Base-by-base conservation (phyloP, 2,329 filamentous ascomycete genomes). In the Tolypocladium capitatum region DNA sequence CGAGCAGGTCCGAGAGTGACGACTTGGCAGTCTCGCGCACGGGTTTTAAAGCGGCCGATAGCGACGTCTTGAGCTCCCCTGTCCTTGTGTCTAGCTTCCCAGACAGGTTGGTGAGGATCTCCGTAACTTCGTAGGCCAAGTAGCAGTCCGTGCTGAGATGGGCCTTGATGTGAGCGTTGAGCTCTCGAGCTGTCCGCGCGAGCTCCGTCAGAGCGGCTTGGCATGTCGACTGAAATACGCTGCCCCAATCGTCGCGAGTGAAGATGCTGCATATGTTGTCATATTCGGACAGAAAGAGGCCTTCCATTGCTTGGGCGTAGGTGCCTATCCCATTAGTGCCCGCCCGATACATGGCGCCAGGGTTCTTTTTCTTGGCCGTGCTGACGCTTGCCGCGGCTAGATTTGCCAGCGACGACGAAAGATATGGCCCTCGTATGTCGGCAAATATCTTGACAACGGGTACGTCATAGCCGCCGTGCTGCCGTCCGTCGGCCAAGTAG, bases 81-180 rank as follows among this genome's bases (percentile, higher is more conserved):
- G 89, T 94, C 51, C 84, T 81, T 5, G 78, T 76, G 53, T 95
- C 91, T 4, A 98, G 70, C 35, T 84, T 82, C 48, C 82, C 83
- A 2, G 88, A 89, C 43, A 95, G 74, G 13, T 76, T 77, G 1
- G 87, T 86, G 43, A 97, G 80, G 51, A 96, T 86, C 58, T 95
- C 91, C 31, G 94, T 86, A 31, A 97, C 86, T 62, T 98, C 92
- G 63, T 94, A 98, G 8, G 89, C 89, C 44, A 98, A 76, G 63
- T 87, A 97, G 65, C 91, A 97, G 63, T 98, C 92, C 0, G 88
- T 95, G 55, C 81, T 78, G 35, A 96, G 70, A 60, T 96, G 90
- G 36, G 77, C 71, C 61, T 90, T 89, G 65, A 97, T 89, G 59
- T 96, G 90, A 45, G 79, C 76, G 63, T 97, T 96, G 31, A 98